These are phyloP conservation scores for Syzygium syzygioides DNA, from an alignment of 441 rosid species.

Conservation along the genomic window DNA sequence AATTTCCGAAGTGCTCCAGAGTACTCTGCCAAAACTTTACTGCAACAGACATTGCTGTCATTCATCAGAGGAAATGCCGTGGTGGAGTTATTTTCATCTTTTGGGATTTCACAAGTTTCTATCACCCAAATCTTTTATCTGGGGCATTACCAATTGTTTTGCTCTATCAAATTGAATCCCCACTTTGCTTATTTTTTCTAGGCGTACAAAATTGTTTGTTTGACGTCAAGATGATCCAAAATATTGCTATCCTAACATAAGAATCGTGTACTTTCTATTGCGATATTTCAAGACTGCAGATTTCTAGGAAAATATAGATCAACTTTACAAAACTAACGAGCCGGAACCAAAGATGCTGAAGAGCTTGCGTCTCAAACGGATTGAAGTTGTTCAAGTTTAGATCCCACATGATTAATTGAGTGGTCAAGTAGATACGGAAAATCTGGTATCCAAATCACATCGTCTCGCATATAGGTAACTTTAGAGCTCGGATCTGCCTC, in stretches of 20 bases:
- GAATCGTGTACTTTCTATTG: neutral
- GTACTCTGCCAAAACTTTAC: slow-evolving; percentile 17
- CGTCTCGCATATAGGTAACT: neutral
- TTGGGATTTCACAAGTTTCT: neutral
- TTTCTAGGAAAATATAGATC: neutral
- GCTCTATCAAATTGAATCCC: neutral
- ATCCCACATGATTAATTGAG: neutral
- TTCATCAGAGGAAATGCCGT: neutral
- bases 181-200: neutral
- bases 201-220: neutral
- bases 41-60: neutral
- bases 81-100: neutral
- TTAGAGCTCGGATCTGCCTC: neutral
- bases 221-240: neutral
- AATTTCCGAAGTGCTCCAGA: slow-evolving; percentile 9
- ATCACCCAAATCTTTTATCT: neutral
- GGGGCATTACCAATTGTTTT: neutral
- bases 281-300: neutral
- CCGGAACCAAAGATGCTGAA: neutral
- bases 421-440: neutral
- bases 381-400: neutral
- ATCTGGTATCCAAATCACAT: neutral
- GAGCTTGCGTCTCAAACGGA: neutral
- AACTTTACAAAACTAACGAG: neutral
- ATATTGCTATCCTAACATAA: neutral